These are phyloP conservation scores for Septoria linicola DNA, from an alignment of 2,329 filamentous ascomycete species.

Conservation along the genomic window DNA sequence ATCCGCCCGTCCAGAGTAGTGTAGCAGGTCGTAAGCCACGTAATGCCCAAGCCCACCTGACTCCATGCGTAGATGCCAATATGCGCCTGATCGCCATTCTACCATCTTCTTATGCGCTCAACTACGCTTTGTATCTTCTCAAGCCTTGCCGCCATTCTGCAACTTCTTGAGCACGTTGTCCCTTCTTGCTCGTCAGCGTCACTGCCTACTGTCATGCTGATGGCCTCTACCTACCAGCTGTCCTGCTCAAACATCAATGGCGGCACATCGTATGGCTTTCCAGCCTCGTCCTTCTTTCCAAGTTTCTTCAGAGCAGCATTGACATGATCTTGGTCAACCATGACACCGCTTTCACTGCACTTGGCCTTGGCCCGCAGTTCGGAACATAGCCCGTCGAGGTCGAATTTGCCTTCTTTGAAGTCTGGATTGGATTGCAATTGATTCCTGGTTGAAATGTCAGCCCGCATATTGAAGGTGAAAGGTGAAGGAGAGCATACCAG, in stretches of 20 bases:
- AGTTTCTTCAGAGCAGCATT: constrained; percentile 58
- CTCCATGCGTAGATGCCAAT: neutral
- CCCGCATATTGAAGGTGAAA: neutral
- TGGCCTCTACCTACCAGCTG: constrained; percentile 18
- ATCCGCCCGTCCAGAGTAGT: constrained; percentile 1
- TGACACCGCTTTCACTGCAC: constrained; percentile 85
- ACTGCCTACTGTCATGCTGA: neutral
- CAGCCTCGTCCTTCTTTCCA: constrained; percentile 34
- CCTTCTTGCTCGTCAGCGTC: constrained; percentile 4
- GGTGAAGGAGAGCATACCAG: constrained; percentile 54
- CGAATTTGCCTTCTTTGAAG: constrained; percentile 86
- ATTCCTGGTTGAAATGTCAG: constrained; percentile 49
- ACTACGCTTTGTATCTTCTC: neutral
- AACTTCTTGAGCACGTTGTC: constrained; percentile 21
- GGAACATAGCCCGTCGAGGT: constrained; percentile 87
- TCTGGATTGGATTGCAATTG: constrained; percentile 82
- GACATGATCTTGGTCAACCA: constrained; percentile 86
- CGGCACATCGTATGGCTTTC: constrained; percentile 12
- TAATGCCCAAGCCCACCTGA: neutral
- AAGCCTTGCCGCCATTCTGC: constrained; percentile 15
- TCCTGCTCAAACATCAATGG: constrained; percentile 22
- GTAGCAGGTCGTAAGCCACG: constrained; percentile 14
- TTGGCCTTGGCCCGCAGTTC: constrained; percentile 95
- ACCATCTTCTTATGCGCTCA: neutral
- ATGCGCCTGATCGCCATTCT: neutral